Conservation (phyloP, 1,139 yeast genomes). For the Barnettozyma hawaiiensis region DNA sequence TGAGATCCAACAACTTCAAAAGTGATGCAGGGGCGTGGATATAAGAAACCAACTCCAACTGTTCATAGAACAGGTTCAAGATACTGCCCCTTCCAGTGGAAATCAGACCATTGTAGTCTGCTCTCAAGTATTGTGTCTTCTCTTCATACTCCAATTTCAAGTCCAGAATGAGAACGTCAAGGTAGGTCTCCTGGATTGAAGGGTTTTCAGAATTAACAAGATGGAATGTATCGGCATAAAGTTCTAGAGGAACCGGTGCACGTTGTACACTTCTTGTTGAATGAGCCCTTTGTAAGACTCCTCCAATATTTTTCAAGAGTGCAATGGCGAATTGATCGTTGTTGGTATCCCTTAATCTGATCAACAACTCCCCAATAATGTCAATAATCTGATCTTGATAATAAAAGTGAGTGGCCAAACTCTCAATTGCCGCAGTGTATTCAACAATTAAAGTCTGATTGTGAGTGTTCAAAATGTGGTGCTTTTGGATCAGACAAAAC, state of each 20-base stretch:
- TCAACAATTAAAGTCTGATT: slow-evolving; percentile 22
- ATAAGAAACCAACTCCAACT: slow-evolving; percentile 26
- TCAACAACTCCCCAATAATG: slow-evolving; percentile 54
- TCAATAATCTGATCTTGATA: slow-evolving; percentile 80
- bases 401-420: slow-evolving; percentile 65
- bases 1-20: slow-evolving; percentile 29
- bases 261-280: slow-evolving; percentile 21
- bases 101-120: slow-evolving; percentile 29
- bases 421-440: slow-evolving; percentile 45
- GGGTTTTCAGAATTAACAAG: slow-evolving; percentile 13
- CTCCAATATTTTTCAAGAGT: slow-evolving; percentile 18
- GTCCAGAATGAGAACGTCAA: slow-evolving; percentile 16
- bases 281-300: slow-evolving; percentile 15
- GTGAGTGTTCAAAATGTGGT: slow-evolving; percentile 14
- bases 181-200: slow-evolving; percentile 16
- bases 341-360: slow-evolving; percentile 21
- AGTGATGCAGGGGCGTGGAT: slow-evolving; percentile 25
- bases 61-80: slow-evolving; percentile 26
- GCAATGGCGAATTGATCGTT: slow-evolving; percentile 8
- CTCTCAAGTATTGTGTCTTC: slow-evolving; percentile 16
- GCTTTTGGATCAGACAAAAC: slow-evolving; percentile 53
- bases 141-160: slow-evolving; percentile 23
- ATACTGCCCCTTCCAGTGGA: slow-evolving; percentile 22
- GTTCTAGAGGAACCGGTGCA: slow-evolving; percentile 22
- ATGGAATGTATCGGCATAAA: slow-evolving; percentile 20